Percentiles rank a stretch among this genome's conserved stretches.
phyloP scores from a whole-genome alignment of 139 green algal genomes.

The Closterium sp. region DNA sequence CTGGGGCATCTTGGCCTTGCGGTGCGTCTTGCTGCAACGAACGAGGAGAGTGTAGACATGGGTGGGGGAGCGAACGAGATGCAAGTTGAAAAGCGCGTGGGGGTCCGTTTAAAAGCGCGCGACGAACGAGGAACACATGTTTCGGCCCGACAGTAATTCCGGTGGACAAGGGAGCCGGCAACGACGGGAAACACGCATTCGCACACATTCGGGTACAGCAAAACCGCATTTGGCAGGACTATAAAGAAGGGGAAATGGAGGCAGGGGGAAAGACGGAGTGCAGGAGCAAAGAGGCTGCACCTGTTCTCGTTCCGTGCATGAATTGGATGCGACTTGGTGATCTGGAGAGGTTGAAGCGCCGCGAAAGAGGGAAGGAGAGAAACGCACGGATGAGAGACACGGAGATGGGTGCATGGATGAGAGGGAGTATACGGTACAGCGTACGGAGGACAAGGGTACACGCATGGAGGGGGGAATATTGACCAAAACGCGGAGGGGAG shows the following conservation, averaged over 20 bases:
- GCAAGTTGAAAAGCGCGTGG: too few relatives aligned
- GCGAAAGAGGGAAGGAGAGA: background rate
- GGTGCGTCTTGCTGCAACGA: background rate
- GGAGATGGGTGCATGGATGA: background rate
- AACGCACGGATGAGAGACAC: background rate
- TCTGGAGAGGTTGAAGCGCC: background rate
- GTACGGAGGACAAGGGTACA: background rate
- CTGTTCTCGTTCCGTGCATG: slow-evolving; percentile 35
- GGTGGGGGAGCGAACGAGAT: too few relatives aligned
- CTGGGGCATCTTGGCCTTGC: too few relatives aligned
- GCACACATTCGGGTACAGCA: background rate
- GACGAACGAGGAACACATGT: too few relatives aligned
- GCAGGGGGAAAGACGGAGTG: background rate
- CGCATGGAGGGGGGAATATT: background rate
- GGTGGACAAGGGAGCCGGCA: background rate
- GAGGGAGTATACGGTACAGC: too few relatives aligned
- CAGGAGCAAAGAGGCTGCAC: background rate
- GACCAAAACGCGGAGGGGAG: background rate
- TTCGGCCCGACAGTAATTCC: too few relatives aligned
- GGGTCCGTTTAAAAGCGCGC: too few relatives aligned
- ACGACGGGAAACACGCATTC: background rate
- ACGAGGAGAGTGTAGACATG: too few relatives aligned
- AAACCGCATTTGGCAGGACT: background rate
- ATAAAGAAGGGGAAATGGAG: background rate
- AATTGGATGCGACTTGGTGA: slow-evolving; percentile 30